These are phyloP conservation scores for Endoconidiophora laricicola DNA, from an alignment of 2,329 filamentous ascomycete genomes.

Conservation along the genomic window DNA sequence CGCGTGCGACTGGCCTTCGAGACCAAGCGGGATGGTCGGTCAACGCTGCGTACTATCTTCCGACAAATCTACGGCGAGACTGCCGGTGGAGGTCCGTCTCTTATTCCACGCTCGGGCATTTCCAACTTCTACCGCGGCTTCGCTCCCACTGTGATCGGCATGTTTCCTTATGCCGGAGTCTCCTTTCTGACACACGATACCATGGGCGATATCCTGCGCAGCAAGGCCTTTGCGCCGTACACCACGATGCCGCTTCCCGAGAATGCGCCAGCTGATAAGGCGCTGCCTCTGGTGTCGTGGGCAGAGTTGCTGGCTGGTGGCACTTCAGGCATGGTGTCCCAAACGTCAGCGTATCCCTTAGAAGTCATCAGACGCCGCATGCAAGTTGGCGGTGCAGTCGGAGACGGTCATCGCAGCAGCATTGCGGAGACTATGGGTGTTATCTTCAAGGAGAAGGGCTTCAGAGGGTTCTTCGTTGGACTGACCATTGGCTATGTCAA, in stretches of 20 bases:
- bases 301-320: conserved; percentile 77
- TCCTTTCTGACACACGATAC: conserved; percentile 94
- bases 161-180: conserved; percentile 91
- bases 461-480: conserved; percentile 78
- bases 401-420: conserved; percentile 64
- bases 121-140: conserved; percentile 94
- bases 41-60: conserved; percentile 61
- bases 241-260: conserved; percentile 54
- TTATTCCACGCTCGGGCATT: conserved; percentile 48
- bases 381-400: conserved; percentile 91
- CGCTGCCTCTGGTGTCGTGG: conserved; percentile 64
- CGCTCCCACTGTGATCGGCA: conserved; percentile 73
- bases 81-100: conserved; percentile 21
- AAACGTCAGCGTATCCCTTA: conserved; percentile 83
- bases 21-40: conserved; percentile 57
- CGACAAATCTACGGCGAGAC: conserved; percentile 74
- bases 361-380: conserved; percentile 85
- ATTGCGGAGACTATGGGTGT: conserved; percentile 62
- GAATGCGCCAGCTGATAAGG: conserved; percentile 33
- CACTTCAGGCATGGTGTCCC: conserved; percentile 71
- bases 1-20: conserved; percentile 89
- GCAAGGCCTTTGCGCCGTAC: conserved; percentile 47
- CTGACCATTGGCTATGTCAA: conserved; percentile 92
- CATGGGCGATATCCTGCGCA: conserved; percentile 66
- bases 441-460: conserved; percentile 61